Evolutionary conservation across 1,284 basidiomycete genomes (phyloP).

Genomic region (Agroathelia rolfsii): DNA sequence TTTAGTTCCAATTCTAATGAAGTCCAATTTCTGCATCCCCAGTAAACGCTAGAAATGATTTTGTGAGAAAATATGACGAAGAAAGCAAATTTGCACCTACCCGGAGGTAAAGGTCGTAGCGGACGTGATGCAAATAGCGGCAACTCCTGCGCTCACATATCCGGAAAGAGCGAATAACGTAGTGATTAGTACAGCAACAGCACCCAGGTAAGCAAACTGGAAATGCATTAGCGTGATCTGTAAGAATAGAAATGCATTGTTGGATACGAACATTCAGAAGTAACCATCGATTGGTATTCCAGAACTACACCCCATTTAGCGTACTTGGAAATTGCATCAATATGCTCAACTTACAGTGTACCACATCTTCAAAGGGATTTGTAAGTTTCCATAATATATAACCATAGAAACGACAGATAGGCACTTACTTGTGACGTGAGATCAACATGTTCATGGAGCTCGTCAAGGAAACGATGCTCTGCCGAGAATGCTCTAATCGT

Average conservation of each 20-base stretch:
- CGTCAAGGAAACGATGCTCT: conserved; percentile 11
- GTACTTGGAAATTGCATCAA: too few relatives aligned
- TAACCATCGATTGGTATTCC: conserved; percentile 6
- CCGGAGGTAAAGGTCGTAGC: conserved; percentile 13
- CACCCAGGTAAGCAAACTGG: too few relatives aligned
- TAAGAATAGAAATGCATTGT: too few relatives aligned
- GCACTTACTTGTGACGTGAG: conserved; percentile 11
- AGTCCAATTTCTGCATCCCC: conserved; percentile 5
- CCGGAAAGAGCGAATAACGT: conserved; percentile 11
- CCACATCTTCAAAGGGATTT: conserved; percentile 1
- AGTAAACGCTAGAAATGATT: conserved; percentile 7
- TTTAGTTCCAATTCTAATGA: too few relatives aligned
- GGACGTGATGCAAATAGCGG: conserved; percentile 13
- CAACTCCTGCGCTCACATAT: conserved; percentile 8
- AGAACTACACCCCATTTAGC: too few relatives aligned
- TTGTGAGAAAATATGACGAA: too few relatives aligned
- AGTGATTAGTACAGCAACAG: conserved; percentile 7
- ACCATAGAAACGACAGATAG: too few relatives aligned
- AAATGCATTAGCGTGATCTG: too few relatives aligned
- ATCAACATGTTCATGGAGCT: conserved; percentile 12
- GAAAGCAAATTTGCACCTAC: too few relatives aligned
- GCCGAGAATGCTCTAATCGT: conserved; percentile 30
- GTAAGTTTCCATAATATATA: not conserved
- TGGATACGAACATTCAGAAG: conserved; percentile 7
- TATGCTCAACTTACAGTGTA: too few relatives aligned